Evolutionary conservation across 805 yeast species (phyloP).

Genomic region (Metschnikowia kofuensis): DNA sequence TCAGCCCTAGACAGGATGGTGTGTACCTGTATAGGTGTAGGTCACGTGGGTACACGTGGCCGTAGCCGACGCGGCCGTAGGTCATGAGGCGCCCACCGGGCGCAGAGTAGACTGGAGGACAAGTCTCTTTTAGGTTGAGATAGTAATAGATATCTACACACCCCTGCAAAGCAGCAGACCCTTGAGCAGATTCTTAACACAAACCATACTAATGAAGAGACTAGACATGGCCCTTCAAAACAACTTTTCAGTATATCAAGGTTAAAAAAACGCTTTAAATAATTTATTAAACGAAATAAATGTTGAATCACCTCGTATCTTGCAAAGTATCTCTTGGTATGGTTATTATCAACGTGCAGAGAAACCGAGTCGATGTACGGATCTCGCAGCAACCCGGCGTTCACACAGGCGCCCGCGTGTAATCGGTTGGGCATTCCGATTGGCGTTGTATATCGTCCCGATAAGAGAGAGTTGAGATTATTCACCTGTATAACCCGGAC

Average conservation of each 20-base stretch:
- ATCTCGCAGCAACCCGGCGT: too few relatives aligned
- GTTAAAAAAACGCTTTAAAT: too few relatives aligned
- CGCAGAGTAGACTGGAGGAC: not conserved
- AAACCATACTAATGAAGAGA: too few relatives aligned
- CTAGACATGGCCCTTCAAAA: too few relatives aligned
- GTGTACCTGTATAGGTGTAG: not conserved
- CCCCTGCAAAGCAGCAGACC: not conserved
- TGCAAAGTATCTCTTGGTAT: too few relatives aligned
- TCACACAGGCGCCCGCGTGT: not conserved
- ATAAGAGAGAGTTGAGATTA: constrained; percentile 1
- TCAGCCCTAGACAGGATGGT: not conserved
- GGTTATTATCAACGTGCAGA: too few relatives aligned
- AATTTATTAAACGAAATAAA: too few relatives aligned
- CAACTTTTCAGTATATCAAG: too few relatives aligned
- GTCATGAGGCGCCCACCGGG: not conserved
- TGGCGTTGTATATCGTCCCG: constrained; percentile 6
- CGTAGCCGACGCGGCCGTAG: not conserved
- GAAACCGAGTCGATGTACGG: too few relatives aligned
- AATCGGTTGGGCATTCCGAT: not conserved
- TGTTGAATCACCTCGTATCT: too few relatives aligned
- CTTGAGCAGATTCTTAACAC: not conserved
- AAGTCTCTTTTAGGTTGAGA: not conserved
- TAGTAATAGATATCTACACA: not conserved
- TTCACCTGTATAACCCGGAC: constrained; percentile 9
- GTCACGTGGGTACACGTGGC: not conserved